Evolutionary conservation across 805 yeast species (phyloP), one percentile per base, ranked within the genome.

Genomic region (Cephaloascus albidus): DNA sequence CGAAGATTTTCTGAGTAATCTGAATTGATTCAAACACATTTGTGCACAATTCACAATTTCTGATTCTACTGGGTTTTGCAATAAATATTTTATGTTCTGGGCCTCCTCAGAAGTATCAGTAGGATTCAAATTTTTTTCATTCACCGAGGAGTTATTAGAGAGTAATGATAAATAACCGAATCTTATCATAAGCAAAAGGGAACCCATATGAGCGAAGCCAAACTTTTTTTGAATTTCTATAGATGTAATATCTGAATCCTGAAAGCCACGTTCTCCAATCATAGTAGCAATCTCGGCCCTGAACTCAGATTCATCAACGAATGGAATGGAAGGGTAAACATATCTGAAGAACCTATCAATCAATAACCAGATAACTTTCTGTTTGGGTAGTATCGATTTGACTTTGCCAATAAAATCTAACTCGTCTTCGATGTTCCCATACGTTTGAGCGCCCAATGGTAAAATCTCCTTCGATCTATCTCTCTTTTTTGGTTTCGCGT

Each of bases 11-110:
- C 75, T 54, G 34, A 74, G 47, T 20, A 77, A 42, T 36, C 70
- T 70, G 53, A 78, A 78, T 45, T 74, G 79, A 42, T 72, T 69
- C 36, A 78, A 51, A 47, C 84, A 78, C 44, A 65, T 52, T 42
- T 73, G 73, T 0, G 83, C 80, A 20, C 70, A 70, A 40, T 60
- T 67, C 26, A 73, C 61, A 14, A 58, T 61, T 18, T 68, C 68
- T 32, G 63, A 54, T 15, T 68, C 65, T 17, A 77, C 61, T 3
- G 79, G 78, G 41, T 70, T 58, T 2, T 55, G 48, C 38, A 73
- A 46, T 15, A 78, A 54, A 47, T 63, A 73, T 43, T 60, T 48
- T 52, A 55, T 46, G 40, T 48, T 51, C 39, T 53, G 62, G 1
- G 45, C 53, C 16, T 43, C 55, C 2, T 35, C 50, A 8, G 48